A percentile compares a stretch with the other conserved stretches of the same genome.
These are phyloP conservation scores for Eugenia klotzschiana DNA, from an alignment of 441 rosid genomes.

Conservation along the genomic window DNA sequence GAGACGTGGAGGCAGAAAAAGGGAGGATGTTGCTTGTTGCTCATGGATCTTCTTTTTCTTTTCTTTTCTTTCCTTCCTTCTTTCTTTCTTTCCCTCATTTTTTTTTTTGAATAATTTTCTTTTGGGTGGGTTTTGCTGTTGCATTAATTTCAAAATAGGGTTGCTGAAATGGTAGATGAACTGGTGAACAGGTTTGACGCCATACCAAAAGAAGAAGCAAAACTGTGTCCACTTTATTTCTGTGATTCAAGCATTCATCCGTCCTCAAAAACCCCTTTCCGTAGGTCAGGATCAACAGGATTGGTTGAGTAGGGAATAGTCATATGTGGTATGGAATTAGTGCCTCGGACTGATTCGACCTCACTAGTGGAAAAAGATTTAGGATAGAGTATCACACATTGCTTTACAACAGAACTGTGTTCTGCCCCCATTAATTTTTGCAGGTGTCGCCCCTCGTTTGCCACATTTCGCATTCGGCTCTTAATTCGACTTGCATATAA, in stretches of 20 bases:
- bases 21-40: neutral
- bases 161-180: neutral
- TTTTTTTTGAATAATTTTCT: neutral
- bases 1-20: neutral
- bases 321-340: too few species aligned
- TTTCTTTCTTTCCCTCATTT: too few species aligned
- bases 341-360: too few species aligned
- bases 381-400: neutral
- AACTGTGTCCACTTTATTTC: neutral
- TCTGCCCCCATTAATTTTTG: neutral
- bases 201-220: neutral
- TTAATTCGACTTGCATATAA: neutral
- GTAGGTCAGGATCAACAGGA: too few species aligned
- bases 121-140: neutral
- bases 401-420: neutral
- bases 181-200: neutral
- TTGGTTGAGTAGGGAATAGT: too few species aligned
- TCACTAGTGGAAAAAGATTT: too few species aligned
- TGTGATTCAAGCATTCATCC: neutral
- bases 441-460: neutral
- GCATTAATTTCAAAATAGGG: neutral
- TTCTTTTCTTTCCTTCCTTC: neutral
- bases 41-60: neutral
- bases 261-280: too few species aligned
- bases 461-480: neutral